A percentile compares a stretch with the other conserved stretches of the same genome.
These are phyloP conservation scores for Penicillium sp. DNA, from an alignment of 2,329 filamentous ascomycete species.

Conservation along the genomic window DNA sequence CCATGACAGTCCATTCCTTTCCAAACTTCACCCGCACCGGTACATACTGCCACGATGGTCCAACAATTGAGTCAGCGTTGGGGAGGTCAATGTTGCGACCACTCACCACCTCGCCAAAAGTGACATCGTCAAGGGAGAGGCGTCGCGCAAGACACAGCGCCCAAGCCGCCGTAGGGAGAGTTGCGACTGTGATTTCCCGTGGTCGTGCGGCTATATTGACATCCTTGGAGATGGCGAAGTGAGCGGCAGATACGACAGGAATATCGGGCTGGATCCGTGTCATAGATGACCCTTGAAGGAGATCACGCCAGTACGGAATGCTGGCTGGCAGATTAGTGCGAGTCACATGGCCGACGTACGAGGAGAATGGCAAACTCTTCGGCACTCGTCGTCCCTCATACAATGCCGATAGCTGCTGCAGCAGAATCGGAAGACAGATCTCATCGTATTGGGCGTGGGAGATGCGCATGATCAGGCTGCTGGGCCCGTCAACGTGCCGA, in stretches of 20 bases:
- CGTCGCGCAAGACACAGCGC: slow-evolving; percentile 48
- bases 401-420: slow-evolving; percentile 48
- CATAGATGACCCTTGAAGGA: slow-evolving; percentile 46
- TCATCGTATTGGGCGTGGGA: slow-evolving; percentile 59
- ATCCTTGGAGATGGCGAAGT: slow-evolving; percentile 8
- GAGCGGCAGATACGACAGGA: slow-evolving; percentile 1
- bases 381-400: slow-evolving; percentile 29
- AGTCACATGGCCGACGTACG: slow-evolving; percentile 26
- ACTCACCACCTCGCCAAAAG: slow-evolving; percentile 54
- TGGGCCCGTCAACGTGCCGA: slow-evolving; percentile 4
- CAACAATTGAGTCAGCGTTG: slow-evolving; percentile 46
- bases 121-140: slow-evolving; percentile 43
- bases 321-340: slow-evolving; percentile 28
- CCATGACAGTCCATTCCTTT: slow-evolving; percentile 36
- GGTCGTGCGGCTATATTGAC: slow-evolving; percentile 39
- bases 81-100: slow-evolving; percentile 47
- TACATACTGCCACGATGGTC: slow-evolving; percentile 46
- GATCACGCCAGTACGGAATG: slow-evolving; percentile 42
- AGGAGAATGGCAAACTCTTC: slow-evolving; percentile 28
- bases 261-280: slow-evolving; percentile 16
- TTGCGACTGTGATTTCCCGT: slow-evolving; percentile 49
- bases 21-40: slow-evolving; percentile 51
- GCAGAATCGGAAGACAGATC: slow-evolving; percentile 51
- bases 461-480: slow-evolving; percentile 43
- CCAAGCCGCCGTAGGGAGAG: slow-evolving; percentile 53